phyloP scores from a whole-genome alignment of 768 basidiomycete species.

The Leucosporidium creatinivorum region DNA sequence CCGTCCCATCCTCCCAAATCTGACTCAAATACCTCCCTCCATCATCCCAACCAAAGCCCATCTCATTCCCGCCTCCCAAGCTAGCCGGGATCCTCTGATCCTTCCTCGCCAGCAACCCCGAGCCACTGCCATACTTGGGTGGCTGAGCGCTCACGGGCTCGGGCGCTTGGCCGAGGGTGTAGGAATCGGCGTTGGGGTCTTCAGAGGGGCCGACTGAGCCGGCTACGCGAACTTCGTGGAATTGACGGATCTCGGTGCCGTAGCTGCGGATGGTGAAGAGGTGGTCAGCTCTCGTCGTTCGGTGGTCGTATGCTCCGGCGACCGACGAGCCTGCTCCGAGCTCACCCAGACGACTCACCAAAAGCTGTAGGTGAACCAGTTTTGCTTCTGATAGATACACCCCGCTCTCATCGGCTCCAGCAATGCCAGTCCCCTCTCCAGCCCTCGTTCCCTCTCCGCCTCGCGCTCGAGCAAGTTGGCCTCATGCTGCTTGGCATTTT shows the following conservation, averaged over 20 bases:
- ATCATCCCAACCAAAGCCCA: constrained; percentile 43
- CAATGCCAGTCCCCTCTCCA: constrained; percentile 31
- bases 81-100: constrained; percentile 57
- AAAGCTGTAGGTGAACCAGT: constrained; percentile 96
- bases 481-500: background rate
- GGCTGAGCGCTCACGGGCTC: constrained; percentile 25
- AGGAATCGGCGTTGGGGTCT: constrained; percentile 38
- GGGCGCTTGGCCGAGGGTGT: constrained; percentile 32
- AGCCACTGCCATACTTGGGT: constrained; percentile 48
- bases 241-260: constrained; percentile 89
- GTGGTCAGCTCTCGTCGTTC: no score
- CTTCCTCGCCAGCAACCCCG: constrained; percentile 41
- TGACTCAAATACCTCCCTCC: constrained; percentile 70
- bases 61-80: constrained; percentile 52
- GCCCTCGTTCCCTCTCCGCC: constrained; percentile 20
- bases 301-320: no score
- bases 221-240: constrained; percentile 73
- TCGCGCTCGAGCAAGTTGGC: constrained; percentile 8
- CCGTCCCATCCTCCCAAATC: constrained; percentile 54
- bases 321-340: no score
- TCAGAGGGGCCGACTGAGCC: constrained; percentile 36
- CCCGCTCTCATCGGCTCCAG: constrained; percentile 30
- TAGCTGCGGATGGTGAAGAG: constrained; percentile 41
- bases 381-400: constrained; percentile 61
- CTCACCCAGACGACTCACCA: constrained; percentile 41